Percentiles rank a stretch among this genome's conserved stretches.
Evolutionary conservation across 2,329 filamentous ascomycete species (phyloP).

Genomic region (Fusarium veterinarium): DNA sequence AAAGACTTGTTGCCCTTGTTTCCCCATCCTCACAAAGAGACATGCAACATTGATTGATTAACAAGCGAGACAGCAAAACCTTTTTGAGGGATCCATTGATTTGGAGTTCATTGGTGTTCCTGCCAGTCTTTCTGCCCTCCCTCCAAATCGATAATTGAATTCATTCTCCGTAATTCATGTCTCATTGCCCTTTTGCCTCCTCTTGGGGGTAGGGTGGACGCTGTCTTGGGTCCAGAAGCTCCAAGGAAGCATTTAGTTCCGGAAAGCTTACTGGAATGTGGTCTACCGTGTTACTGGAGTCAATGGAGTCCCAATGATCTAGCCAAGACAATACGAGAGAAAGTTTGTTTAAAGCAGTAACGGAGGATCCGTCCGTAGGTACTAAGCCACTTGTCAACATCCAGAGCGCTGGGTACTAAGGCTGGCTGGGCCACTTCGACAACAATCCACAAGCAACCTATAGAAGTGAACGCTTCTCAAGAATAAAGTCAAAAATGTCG

Average conservation of each 20-base stretch:
- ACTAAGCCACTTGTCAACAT: background rate
- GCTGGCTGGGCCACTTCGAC: constrained; percentile 2
- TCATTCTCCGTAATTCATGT: constrained; percentile 19
- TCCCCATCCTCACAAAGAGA: constrained; percentile 3
- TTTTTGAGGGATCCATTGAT: constrained; percentile 16
- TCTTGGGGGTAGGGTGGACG: background rate
- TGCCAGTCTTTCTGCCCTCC: background rate
- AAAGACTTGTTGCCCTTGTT: constrained; percentile 33
- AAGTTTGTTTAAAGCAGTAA: background rate
- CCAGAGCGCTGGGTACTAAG: background rate
- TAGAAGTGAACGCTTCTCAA: background rate
- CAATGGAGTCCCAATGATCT: constrained; percentile 1
- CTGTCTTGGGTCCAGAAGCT: constrained; percentile 25
- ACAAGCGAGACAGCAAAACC: constrained; percentile 16
- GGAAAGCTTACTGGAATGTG: constrained; percentile 31
- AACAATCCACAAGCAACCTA: constrained; percentile 12
- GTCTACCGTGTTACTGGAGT: constrained; percentile 20
- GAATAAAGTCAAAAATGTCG: constrained; percentile 11
- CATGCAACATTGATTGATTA: constrained; percentile 8
- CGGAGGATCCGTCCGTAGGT: background rate
- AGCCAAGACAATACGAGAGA: constrained; percentile 12
- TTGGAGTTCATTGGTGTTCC: constrained; percentile 5
- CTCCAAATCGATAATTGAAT: constrained; percentile 12
- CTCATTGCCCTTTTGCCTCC: background rate
- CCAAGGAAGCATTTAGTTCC: constrained; percentile 22